Evolutionary conservation across 2,329 filamentous ascomycete species (phyloP).

Genomic region (Nemania bipapillata): DNA sequence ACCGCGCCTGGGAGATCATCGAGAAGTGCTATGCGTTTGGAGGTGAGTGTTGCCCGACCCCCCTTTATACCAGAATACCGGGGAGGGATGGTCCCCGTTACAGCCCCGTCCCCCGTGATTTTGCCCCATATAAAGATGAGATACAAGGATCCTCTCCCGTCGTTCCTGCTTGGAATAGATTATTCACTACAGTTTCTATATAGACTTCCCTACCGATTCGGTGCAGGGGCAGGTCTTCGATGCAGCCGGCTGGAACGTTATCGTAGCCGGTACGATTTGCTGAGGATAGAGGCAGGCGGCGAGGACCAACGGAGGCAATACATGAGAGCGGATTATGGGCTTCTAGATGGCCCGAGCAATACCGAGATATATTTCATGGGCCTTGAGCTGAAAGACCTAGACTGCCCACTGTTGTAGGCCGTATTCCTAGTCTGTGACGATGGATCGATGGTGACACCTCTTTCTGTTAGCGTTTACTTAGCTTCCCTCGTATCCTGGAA

Average conservation of each 20-base stretch:
- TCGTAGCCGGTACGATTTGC: slow-evolving; percentile 31
- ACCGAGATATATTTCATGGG: no score
- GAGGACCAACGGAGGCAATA: not conserved
- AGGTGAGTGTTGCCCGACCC: slow-evolving; percentile 19
- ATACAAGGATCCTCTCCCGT: not conserved
- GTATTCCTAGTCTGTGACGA: not conserved
- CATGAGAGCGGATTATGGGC: not conserved
- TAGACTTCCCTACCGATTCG: slow-evolving; percentile 31
- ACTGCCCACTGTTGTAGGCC: no score
- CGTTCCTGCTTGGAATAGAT: not conserved
- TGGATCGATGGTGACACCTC: not conserved
- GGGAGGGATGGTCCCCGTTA: no score
- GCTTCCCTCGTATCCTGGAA: not conserved
- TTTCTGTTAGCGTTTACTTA: not conserved
- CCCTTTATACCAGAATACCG: no score
- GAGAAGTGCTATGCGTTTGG: slow-evolving; percentile 35
- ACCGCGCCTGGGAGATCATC: slow-evolving; percentile 33
- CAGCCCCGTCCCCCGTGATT: not conserved
- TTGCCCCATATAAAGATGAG: not conserved
- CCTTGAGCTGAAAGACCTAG: no score
- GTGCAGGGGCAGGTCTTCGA: slow-evolving; percentile 37
- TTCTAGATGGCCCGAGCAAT: not conserved
- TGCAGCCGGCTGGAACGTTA: slow-evolving; percentile 33
- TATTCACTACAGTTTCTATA: slow-evolving; percentile 1
- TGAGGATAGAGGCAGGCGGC: not conserved